Evolutionary conservation across 1,284 basidiomycete genomes (phyloP), one percentile per base, ranked within the genome.

Genomic region (Pascua sp.): DNA sequence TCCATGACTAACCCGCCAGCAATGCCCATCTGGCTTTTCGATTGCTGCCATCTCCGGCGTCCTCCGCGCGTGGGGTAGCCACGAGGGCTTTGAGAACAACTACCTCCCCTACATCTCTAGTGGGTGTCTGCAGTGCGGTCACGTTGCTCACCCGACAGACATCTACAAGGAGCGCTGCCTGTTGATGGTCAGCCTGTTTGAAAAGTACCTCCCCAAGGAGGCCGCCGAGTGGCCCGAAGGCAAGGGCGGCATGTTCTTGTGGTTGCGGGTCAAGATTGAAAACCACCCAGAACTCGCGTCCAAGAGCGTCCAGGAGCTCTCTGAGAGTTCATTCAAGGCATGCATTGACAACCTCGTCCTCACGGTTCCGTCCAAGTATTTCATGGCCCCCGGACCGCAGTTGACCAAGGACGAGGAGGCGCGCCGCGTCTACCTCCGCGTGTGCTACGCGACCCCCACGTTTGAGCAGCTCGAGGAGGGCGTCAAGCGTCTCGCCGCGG

Each of bases 231-330:
- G 66, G 52, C 66, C 69, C 11, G 47, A 53, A 16, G 56, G 63
- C 3, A 49, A 53, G 7, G 71, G 68, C 5, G 73, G 73, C 42
- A 75, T 75, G 73, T 73, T 73, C 67, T 55, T 71, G 61, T 73
- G 66, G 64, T 53, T 73, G 40, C 61, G 70, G 43, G 55, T 75
- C 37, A 64, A 64, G 51, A 59, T 67, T 51, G 71, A 70, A 53
- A 51, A 51, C 11, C 72, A 74, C 62, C 72, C 73, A 10, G n/a
- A 55, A 11, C 44, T 63, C 8, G 15, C 13, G 12, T 36, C 38
- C 10, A 9, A 24, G 48, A 15, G 8, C 5, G 65, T 69, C 12
- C 62, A 68, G 45, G 64, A 63, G 4, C 64, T 73, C 56, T 57
- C 67, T 8, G 51, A 67, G 17, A 16, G 60, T 17, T 57, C 67